phyloP scores from a whole-genome alignment of 345 rosid genomes.

The Linum lewisii region DNA sequence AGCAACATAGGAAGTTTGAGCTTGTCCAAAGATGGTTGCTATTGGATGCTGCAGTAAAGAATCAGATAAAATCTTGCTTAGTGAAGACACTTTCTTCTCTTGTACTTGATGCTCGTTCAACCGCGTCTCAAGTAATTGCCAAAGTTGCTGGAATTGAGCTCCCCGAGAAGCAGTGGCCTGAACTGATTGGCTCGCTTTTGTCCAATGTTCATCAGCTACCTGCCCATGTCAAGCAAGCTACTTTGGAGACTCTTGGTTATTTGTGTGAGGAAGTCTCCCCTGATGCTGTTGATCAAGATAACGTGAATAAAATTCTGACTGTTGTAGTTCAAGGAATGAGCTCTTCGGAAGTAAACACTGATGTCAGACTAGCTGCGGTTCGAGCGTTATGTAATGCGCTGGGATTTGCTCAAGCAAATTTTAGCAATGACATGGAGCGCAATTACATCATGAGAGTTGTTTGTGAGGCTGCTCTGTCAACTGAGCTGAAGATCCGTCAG shows the following conservation, averaged over 20 bases:
- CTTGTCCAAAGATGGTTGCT: slow-evolving; percentile 8
- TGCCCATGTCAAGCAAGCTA: slow-evolving; percentile 7
- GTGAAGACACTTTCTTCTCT: slow-evolving; percentile 1
- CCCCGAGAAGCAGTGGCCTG: slow-evolving; percentile 3
- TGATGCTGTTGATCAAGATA: slow-evolving; percentile 3
- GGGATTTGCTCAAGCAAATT: slow-evolving; percentile 42
- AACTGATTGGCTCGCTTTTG: slow-evolving; percentile 3
- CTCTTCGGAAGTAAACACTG: slow-evolving; percentile 30
- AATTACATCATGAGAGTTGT: slow-evolving; percentile 41
- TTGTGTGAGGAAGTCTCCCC: slow-evolving; percentile 8
- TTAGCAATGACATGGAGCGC: slow-evolving; percentile 36
- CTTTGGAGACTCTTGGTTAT: slow-evolving; percentile 9
- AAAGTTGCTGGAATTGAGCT: slow-evolving; percentile 6
- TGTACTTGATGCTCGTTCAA: slow-evolving; percentile 3
- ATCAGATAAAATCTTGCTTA: not conserved
- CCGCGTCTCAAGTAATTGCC: slow-evolving; percentile 3
- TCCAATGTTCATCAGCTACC: slow-evolving; percentile 9
- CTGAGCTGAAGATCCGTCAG: slow-evolving; percentile 33
- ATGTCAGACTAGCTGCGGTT: slow-evolving; percentile 38
- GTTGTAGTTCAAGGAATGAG: slow-evolving; percentile 43
- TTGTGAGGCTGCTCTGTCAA: slow-evolving; percentile 34
- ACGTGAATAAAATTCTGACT: slow-evolving; percentile 11
- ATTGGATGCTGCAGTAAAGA: not conserved
- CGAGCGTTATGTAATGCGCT: slow-evolving; percentile 34
- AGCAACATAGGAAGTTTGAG: slow-evolving; percentile 8